These are phyloP conservation scores for Aspergillus sp. DNA, from an alignment of 2,329 filamentous ascomycete species.

Conservation along the genomic window DNA sequence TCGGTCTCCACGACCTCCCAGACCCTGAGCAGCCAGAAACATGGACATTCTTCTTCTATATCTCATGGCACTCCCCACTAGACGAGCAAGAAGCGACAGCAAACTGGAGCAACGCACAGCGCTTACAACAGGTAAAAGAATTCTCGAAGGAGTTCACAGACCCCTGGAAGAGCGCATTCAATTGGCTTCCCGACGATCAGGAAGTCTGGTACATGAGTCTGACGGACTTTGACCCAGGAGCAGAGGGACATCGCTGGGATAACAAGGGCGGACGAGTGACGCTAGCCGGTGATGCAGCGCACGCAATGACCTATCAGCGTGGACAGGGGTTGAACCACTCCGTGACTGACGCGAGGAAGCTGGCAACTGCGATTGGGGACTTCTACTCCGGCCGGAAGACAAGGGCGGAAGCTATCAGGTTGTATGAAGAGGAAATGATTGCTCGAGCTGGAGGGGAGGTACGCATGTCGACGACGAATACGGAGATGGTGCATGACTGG, in stretches of 20 bases:
- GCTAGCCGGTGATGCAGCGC: slow-evolving; percentile 64
- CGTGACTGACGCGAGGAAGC: slow-evolving; percentile 41
- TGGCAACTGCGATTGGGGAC: slow-evolving; percentile 22
- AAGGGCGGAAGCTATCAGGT: slow-evolving; percentile 24
- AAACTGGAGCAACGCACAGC: slow-evolving; percentile 21
- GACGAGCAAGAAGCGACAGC: slow-evolving; percentile 42
- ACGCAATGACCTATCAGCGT: slow-evolving; percentile 63
- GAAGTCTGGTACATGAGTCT: slow-evolving; percentile 25
- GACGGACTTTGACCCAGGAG: slow-evolving; percentile 24
- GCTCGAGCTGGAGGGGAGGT: slow-evolving; percentile 52
- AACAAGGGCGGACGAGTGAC: slow-evolving; percentile 42
- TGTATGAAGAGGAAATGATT: slow-evolving; percentile 44
- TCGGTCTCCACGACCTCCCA: slow-evolving; percentile 41
- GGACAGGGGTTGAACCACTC: slow-evolving; percentile 62
- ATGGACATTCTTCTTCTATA: slow-evolving; percentile 51
- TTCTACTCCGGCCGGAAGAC: slow-evolving; percentile 17
- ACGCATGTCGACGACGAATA: slow-evolving; percentile 48
- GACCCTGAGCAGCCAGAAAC: slow-evolving; percentile 32
- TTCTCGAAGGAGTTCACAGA: slow-evolving; percentile 46
- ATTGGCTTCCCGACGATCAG: slow-evolving; percentile 27
- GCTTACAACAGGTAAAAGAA: slow-evolving; percentile 43
- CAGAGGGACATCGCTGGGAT: slow-evolving; percentile 21
- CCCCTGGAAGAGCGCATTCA: slow-evolving; percentile 46
- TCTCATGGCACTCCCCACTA: slow-evolving; percentile 47
- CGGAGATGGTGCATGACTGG: slow-evolving; percentile 53